Conservation (phyloP, 495 filamentous ascomycete genomes). For the Mytilinidion resinicola region DNA sequence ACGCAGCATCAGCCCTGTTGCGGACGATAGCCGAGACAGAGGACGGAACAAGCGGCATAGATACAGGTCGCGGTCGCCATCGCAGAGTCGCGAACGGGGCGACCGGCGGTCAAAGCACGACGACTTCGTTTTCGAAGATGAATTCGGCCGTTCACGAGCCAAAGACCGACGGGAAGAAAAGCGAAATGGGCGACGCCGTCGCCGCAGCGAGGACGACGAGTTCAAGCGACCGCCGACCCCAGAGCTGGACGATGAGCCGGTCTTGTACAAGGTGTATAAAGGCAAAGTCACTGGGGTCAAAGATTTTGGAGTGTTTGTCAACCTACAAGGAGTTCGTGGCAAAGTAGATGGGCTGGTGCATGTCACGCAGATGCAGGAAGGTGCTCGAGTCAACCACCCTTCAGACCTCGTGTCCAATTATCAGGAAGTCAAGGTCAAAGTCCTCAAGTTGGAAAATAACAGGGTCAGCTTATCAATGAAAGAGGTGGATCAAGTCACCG, state of each 20-base stretch:
- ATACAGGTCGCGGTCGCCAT: conserved; percentile 52
- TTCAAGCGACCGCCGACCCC: conserved; percentile 66
- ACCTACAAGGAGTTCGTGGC: conserved; percentile 75
- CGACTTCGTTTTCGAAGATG: conserved; percentile 50
- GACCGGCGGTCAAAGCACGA: conserved; percentile 46
- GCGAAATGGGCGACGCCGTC: conserved; percentile 29
- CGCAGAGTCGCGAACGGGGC: conserved; percentile 37
- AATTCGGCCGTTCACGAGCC: conserved; percentile 50
- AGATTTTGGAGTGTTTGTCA: conserved; percentile 94
- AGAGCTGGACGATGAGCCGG: conserved; percentile 74
- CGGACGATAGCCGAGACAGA: conserved; percentile 49
- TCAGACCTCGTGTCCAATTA: conserved; percentile 75
- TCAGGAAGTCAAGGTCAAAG: conserved; percentile 88
- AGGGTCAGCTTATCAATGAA: conserved; percentile 92
- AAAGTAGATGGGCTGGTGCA: conserved; percentile 93
- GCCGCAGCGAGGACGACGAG: conserved; percentile 52
- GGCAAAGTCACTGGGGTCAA: conserved; percentile 87
- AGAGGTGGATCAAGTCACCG: conserved; percentile 88
- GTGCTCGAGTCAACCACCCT: conserved; percentile 83
- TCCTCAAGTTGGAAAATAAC: conserved; percentile 73
- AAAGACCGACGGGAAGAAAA: conserved; percentile 30
- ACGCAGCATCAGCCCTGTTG: conserved; percentile 66
- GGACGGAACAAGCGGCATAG: conserved; percentile 42
- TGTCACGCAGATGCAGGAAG: conserved; percentile 87
- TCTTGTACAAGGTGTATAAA: conserved; percentile 83